Percentiles rank a stretch among this genome's conserved stretches.
phyloP scores from a whole-genome alignment of 148 eudicot species.

The Chenopodium quinoa region DNA sequence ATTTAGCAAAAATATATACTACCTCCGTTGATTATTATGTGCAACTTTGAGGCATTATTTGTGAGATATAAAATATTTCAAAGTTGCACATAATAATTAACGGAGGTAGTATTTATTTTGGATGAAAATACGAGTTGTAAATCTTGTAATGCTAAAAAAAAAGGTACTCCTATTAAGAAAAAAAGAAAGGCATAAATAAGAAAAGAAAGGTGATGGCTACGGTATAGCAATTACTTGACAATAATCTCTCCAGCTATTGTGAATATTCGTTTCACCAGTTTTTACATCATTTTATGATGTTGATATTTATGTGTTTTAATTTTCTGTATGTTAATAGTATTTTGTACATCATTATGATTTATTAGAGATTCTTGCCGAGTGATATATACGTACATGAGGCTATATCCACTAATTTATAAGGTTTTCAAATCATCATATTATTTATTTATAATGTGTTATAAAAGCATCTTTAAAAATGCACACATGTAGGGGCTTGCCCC shows the following conservation, averaged over 20 bases:
- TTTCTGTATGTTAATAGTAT: background rate
- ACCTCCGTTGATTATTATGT: too few species aligned
- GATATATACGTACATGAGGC: too few species aligned
- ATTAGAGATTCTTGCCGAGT: background rate
- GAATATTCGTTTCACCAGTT: conserved; percentile 27
- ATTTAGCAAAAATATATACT: background rate
- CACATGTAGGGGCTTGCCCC: too few species aligned
- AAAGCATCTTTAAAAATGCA: too few species aligned
- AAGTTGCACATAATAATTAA: too few species aligned
- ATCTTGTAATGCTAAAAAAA: too few species aligned
- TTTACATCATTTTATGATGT: conserved; percentile 18
- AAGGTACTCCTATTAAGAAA: too few species aligned
- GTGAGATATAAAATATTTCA: too few species aligned
- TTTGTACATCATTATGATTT: background rate
- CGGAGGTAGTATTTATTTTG: background rate
- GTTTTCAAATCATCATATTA: too few species aligned
- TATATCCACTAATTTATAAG: too few species aligned
- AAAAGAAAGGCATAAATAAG: conserved; percentile 8
- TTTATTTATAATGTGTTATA: too few species aligned
- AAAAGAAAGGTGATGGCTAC: conserved; percentile 22
- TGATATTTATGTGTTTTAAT: background rate
- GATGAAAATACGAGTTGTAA: conserved; percentile 1
- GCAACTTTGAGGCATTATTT: too few species aligned
- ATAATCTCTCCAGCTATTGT: conserved; percentile 27
- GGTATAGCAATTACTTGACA: conserved; percentile 8